phyloP scores from a whole-genome alignment of 495 filamentous ascomycete genomes.

The Chaetomium fimeti region DNA sequence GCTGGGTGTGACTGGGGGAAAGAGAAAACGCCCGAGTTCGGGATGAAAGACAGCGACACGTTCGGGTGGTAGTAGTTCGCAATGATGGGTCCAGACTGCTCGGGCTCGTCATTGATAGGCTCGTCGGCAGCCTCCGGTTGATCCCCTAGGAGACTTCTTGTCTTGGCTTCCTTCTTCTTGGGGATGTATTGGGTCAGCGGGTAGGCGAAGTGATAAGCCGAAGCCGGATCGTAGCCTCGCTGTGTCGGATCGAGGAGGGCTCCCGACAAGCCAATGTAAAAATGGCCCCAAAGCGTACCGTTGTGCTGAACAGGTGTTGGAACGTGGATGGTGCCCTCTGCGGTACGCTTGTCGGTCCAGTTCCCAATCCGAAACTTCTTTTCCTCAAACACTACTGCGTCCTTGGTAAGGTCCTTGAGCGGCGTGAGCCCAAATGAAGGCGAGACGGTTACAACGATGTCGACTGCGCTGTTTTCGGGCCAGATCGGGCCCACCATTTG shows the following conservation, averaged over 20 bases:
- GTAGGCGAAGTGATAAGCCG: conserved; percentile 78
- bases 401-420: conserved; percentile 56
- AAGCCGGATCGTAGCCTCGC: conserved; percentile 65
- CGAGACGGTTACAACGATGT: conserved; percentile 82
- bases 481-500: conserved; percentile 83
- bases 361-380: conserved; percentile 77
- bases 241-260: conserved; percentile 70
- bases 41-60: conserved; percentile 83
- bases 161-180: conserved; percentile 90
- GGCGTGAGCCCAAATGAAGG: conserved; percentile 67
- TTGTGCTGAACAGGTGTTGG: conserved; percentile 83
- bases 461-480: conserved; percentile 71
- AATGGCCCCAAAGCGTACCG: conserved; percentile 90
- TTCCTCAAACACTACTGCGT: conserved; percentile 70
- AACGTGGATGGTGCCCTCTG: conserved; percentile 73
- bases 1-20: conserved; percentile 71
- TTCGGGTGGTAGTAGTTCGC: conserved; percentile 94
- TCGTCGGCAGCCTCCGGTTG: conserved; percentile 51
- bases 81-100: conserved; percentile 62
- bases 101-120: conserved; percentile 43
- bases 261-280: conserved; percentile 78
- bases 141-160: conserved; percentile 76
- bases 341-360: conserved; percentile 72
- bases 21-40: conserved; percentile 66
- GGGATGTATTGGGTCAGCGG: conserved; percentile 84